Evolutionary conservation across 768 basidiomycete species (phyloP).

Genomic region (Crepidotus variabilis): DNA sequence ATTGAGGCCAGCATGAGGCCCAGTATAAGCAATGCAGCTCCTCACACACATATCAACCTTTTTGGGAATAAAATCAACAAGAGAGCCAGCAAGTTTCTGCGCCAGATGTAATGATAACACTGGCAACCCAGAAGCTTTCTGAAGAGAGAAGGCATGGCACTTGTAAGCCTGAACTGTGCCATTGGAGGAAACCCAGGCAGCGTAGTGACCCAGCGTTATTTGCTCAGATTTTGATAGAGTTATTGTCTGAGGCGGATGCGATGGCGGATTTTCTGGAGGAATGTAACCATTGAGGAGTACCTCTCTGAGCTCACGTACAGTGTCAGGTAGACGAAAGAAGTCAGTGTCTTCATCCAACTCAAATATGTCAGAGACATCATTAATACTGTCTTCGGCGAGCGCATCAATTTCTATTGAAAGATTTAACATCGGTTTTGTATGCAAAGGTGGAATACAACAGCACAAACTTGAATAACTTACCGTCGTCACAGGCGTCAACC

Average conservation of each 20-base stretch:
- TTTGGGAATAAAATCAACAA: conserved; percentile 12
- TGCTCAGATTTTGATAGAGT: not conserved
- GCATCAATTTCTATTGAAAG: too few relatives aligned
- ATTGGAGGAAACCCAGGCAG: conserved; percentile 7
- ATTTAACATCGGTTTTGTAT: too few relatives aligned
- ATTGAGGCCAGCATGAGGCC: conserved; percentile 7
- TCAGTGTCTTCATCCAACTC: not conserved
- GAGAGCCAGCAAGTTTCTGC: not conserved
- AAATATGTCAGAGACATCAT: too few relatives aligned
- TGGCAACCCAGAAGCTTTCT: not conserved
- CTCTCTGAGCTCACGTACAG: not conserved
- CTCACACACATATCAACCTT: conserved; percentile 18
- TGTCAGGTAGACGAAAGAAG: not conserved
- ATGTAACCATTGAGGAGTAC: not conserved
- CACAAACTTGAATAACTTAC: too few relatives aligned
- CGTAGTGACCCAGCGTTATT: conserved; percentile 1
- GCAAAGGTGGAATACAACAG: too few relatives aligned
- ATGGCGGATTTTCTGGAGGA: not conserved
- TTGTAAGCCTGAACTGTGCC: conserved; percentile 4
- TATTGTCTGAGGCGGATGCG: not conserved
- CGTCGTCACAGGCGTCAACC: not conserved
- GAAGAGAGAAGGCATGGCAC: not conserved
- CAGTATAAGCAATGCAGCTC: conserved; percentile 23
- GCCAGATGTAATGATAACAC: conserved; percentile 2
- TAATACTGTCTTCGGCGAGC: too few relatives aligned